phyloP scores from a whole-genome alignment of 768 basidiomycete species.

The Lactifluus hygrophoroides region DNA sequence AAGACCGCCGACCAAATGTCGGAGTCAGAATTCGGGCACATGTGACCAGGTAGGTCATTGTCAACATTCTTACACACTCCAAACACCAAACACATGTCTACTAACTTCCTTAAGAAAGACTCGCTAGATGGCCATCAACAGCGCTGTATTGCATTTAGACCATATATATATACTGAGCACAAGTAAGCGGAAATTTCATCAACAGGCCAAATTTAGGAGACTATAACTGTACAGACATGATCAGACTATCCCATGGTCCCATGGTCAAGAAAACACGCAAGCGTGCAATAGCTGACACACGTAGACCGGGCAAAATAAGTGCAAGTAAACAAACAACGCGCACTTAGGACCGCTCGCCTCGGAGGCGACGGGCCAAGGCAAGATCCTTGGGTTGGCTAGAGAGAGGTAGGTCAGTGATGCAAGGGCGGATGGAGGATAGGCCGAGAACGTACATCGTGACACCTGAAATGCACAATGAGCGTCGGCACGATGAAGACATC shows the following conservation, averaged over 20 bases:
- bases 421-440: background rate
- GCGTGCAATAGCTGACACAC: background rate
- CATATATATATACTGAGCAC: slow-evolving; percentile 12
- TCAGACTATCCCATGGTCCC: slow-evolving; percentile 4
- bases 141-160: background rate
- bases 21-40: too few species aligned
- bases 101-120: too few species aligned
- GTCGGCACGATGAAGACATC: background rate
- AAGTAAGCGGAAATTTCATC: background rate
- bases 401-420: slow-evolving; percentile 20
- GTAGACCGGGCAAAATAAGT: background rate
- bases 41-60: too few species aligned
- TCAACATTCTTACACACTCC: background rate
- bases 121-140: background rate
- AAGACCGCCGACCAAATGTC: too few species aligned
- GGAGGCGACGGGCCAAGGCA: slow-evolving; percentile 66
- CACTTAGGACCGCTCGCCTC: slow-evolving; percentile 67
- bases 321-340: background rate
- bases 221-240: slow-evolving; percentile 12
- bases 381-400: slow-evolving; percentile 74
- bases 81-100: too few species aligned
- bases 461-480: slow-evolving; percentile 8
- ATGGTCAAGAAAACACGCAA: slow-evolving; percentile 6
- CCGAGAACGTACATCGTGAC: slow-evolving; percentile 19
- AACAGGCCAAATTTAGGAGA: slow-evolving; percentile 6